Percentiles rank a stretch among this genome's conserved stretches.
Evolutionary conservation across 495 filamentous ascomycete genomes (phyloP).

Genomic region (Penicillium coffeae): DNA sequence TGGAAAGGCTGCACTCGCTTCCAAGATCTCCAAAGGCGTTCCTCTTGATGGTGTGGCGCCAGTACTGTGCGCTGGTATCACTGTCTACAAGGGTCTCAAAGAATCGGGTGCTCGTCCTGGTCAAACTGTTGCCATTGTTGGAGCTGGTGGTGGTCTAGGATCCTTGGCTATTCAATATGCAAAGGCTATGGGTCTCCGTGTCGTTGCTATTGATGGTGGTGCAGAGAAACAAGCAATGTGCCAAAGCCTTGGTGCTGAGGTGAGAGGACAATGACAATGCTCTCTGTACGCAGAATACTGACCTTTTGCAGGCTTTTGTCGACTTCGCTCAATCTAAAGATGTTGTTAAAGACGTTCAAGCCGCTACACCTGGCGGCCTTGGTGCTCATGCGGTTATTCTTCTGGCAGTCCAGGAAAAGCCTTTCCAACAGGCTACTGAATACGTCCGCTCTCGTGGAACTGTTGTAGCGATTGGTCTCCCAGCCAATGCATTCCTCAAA

Average conservation of each 20-base stretch:
- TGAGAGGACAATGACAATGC: constrained; percentile 69
- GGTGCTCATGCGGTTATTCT: constrained; percentile 87
- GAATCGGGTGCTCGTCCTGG: constrained; percentile 70
- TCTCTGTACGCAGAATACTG: constrained; percentile 22
- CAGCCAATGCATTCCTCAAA: constrained; percentile 67
- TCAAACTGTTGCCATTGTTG: constrained; percentile 76
- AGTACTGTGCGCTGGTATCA: constrained; percentile 81
- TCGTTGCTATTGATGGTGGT: constrained; percentile 73
- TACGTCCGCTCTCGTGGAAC: constrained; percentile 76
- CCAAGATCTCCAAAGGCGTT: constrained; percentile 70
- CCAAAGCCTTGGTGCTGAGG: constrained; percentile 56
- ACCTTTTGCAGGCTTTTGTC: constrained; percentile 49
- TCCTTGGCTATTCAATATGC: constrained; percentile 81
- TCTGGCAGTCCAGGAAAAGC: constrained; percentile 80
- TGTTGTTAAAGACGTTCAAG: constrained; percentile 78
- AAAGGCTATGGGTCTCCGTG: constrained; percentile 75
- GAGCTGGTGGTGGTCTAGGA: constrained; percentile 81
- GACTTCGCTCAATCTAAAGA: constrained; percentile 73
- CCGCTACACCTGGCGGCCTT: constrained; percentile 67
- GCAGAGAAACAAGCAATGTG: constrained; percentile 71
- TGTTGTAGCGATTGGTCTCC: constrained; percentile 81
- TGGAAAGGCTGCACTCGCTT: constrained; percentile 78
- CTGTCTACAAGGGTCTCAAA: constrained; percentile 87
- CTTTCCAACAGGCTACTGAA: constrained; percentile 78
- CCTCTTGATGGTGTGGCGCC: constrained; percentile 59